Evolutionary conservation across 2,329 filamentous ascomycete species (phyloP).

Genomic region (Pseudogymnoascus sp.): DNA sequence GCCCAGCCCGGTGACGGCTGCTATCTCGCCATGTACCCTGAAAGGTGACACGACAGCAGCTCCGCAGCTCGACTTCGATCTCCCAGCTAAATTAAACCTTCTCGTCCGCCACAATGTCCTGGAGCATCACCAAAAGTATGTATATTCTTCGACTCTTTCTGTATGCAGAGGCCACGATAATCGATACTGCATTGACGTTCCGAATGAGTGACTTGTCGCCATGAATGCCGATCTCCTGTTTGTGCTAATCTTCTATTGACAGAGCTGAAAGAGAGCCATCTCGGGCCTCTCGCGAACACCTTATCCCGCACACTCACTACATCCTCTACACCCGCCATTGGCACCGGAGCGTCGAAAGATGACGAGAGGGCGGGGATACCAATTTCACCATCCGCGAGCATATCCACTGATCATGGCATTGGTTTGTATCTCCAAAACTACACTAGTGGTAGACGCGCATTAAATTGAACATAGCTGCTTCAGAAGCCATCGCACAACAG

Average conservation of each 20-base stretch:
- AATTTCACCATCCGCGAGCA: constrained; percentile 26
- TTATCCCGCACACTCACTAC: constrained; percentile 90
- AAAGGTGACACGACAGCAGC: background rate
- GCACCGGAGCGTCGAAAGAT: constrained; percentile 43
- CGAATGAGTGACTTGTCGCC: background rate
- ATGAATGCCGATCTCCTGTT: constrained; percentile 4
- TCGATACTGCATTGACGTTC: background rate
- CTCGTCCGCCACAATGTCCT: constrained; percentile 38
- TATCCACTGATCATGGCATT: constrained; percentile 63
- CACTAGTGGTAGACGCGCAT: constrained; percentile 7
- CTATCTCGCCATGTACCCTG: constrained; percentile 1
- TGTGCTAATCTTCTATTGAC: constrained; percentile 18
- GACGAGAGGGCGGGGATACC: constrained; percentile 46
- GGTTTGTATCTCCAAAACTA: constrained; percentile 45
- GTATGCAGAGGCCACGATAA: background rate
- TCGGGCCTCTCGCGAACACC: constrained; percentile 76
- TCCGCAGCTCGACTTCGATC: background rate
- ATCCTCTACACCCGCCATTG: constrained; percentile 88
- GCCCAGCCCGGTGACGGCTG: background rate
- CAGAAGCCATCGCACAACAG: constrained; percentile 71
- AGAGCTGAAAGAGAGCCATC: constrained; percentile 97
- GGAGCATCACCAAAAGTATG: constrained; percentile 52
- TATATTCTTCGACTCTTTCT: background rate
- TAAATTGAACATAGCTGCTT: constrained; percentile 54
- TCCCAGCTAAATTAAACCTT: background rate